Evolutionary conservation across 768 basidiomycete species (phyloP), one percentile per base, ranked within the genome.

Genomic region (Wakefieldia striispora): DNA sequence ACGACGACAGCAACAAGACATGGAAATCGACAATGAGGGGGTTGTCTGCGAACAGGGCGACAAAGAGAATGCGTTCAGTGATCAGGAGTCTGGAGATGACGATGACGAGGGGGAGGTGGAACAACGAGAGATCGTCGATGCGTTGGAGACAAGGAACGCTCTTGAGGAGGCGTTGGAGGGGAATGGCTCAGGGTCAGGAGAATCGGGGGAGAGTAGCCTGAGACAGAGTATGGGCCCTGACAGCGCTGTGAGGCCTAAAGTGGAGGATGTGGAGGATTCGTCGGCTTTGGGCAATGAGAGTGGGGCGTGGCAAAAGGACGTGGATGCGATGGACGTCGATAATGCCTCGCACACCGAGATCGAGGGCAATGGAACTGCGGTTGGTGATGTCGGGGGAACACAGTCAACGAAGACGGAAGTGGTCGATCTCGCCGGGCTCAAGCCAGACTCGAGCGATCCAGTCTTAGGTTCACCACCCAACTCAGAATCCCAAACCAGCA

Each of bases 71-170:
- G 24, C 51, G 3, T 64, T 57, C 44, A 64, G 62, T 35, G 62
- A 64, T 14, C 67, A 64, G 40, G 67, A 69, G 4, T 86, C 86
- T 19, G 77, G 75, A 38, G 74, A 77, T 21, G 83, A 84, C 17
- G 81, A 84, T 5, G 77, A 79, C 26, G 80, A 82, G 8, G 83
- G 78, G 36, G 81, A 83, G 46, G 71, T 72, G 51, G 82, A 82
- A 39, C 71, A 73, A 40, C 74, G 72, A 50, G 76, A 77, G 43
- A 71, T 83, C 13, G 65, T 80, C n/a, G 82, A 90, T 63, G 72
- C 72, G 5, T 72, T 88, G 17, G 82, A 84, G 50, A 75, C 85
- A 9, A 64, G 74, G 8, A 60, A 68, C 6, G 63, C 72, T 2
- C 67, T 88, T n/a, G 76, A 82, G 51, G 85, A 84, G 16, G 84